Percentiles rank a stretch among this genome's conserved stretches.
These are phyloP conservation scores for Metschnikowia kofuensis DNA, from an alignment of 805 yeast genomes.

Conservation along the genomic window DNA sequence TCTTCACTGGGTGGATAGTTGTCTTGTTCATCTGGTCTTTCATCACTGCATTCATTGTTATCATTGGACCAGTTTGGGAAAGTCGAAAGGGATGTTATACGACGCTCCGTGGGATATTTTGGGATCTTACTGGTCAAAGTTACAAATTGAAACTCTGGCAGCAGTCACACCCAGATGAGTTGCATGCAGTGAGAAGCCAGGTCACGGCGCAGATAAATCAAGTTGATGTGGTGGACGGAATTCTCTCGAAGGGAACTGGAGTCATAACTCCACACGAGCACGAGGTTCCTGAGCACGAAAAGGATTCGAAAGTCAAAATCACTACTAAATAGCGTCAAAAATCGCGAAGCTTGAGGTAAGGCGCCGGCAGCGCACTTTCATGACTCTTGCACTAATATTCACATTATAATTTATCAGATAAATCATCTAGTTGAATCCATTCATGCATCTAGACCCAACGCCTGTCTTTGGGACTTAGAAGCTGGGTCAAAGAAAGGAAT, in stretches of 20 bases:
- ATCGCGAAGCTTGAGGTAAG: background rate
- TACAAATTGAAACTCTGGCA: conserved; percentile 76
- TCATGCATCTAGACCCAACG: no score
- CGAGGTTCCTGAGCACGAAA: background rate
- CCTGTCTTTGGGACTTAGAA: no score
- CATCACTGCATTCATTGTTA: conserved; percentile 58
- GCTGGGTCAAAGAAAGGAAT: no score
- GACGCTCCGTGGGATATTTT: conserved; percentile 74
- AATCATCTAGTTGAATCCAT: no score
- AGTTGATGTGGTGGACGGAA: background rate
- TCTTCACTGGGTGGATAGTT: conserved; percentile 86
- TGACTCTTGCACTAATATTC: no score
- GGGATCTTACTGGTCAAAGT: conserved; percentile 80
- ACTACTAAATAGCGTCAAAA: background rate
- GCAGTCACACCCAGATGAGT: conserved; percentile 61
- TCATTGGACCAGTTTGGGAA: conserved; percentile 68
- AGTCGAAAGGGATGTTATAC: conserved; percentile 65
- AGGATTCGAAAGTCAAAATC: background rate
- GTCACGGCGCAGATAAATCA: conserved; percentile 30
- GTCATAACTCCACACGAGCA: background rate
- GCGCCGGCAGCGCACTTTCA: background rate
- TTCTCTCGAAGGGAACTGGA: background rate
- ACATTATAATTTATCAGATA: no score
- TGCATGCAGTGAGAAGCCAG: conserved; percentile 72
- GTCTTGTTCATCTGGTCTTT: conserved; percentile 83